Evolutionary conservation across 176 grass and related monocot genomes (phyloP).

Genomic region (Saccharum officinarum): DNA sequence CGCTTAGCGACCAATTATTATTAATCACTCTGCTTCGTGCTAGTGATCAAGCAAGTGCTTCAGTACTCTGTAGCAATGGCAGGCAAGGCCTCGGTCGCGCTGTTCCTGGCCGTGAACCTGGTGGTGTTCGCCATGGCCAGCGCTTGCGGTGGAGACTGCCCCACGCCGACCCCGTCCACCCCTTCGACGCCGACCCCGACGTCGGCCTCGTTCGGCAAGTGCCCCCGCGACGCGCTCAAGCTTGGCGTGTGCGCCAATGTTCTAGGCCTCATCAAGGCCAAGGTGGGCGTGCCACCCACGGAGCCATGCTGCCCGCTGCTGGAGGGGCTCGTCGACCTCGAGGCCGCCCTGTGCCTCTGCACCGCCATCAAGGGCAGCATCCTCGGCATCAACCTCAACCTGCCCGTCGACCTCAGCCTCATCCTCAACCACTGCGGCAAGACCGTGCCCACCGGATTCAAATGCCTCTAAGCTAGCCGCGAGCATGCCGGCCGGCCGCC

Average conservation of each 20-base stretch:
- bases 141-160: too few relatives aligned
- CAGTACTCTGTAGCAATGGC: too few relatives aligned
- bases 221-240: constrained; percentile 54
- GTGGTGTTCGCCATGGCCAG: too few relatives aligned
- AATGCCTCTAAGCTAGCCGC: constrained; percentile 17
- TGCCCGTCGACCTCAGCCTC: constrained; percentile 61
- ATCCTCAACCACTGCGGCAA: constrained; percentile 63
- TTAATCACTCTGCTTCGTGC: not conserved
- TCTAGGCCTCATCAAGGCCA: constrained; percentile 41
- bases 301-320: constrained; percentile 81
- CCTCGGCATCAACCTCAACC: constrained; percentile 44
- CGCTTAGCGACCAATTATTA: not conserved
- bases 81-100: too few relatives aligned
- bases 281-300: constrained; percentile 36
- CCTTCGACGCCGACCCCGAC: not conserved
- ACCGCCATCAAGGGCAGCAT: constrained; percentile 64
- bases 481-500: too few relatives aligned
- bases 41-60: not conserved
- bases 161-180: too few relatives aligned
- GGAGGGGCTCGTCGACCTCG: constrained; percentile 71
- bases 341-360: constrained; percentile 87
- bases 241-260: constrained; percentile 45
- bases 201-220: constrained; percentile 23
- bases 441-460: constrained; percentile 26
- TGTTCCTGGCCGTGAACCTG: too few relatives aligned